Evolutionary conservation across 1,284 basidiomycete species (phyloP).

Genomic region (Cerioporus squamosus): DNA sequence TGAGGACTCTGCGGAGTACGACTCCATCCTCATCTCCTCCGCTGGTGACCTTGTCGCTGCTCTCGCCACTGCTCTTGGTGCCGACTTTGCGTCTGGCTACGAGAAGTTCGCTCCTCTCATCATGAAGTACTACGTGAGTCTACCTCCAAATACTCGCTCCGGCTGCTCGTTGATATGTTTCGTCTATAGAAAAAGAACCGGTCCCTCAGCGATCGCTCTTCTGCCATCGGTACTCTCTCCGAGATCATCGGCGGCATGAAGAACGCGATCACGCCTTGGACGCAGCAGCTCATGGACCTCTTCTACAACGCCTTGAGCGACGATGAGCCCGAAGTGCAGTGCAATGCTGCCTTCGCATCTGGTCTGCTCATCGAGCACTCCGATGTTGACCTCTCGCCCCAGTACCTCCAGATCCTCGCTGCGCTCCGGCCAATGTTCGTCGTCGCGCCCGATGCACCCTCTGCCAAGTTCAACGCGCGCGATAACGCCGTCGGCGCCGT

Average conservation of each 20-base stretch:
- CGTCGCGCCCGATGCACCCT: slow-evolving; percentile 61
- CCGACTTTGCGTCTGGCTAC: slow-evolving; percentile 89
- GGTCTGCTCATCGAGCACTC: slow-evolving; percentile 94
- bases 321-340: slow-evolving; percentile 89
- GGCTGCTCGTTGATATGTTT: background rate
- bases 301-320: slow-evolving; percentile 87
- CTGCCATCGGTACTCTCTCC: slow-evolving; percentile 92
- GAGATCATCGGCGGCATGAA: slow-evolving; percentile 97
- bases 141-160: background rate
- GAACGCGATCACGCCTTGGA: slow-evolving; percentile 83
- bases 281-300: slow-evolving; percentile 82
- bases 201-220: slow-evolving; percentile 90
- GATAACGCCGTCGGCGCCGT: slow-evolving; percentile 98
- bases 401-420: slow-evolving; percentile 82
- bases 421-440: slow-evolving; percentile 87
- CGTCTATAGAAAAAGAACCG: slow-evolving; percentile 77
- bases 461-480: slow-evolving; percentile 80
- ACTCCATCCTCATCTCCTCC: slow-evolving; percentile 93
- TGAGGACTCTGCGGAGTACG: slow-evolving; percentile 94
- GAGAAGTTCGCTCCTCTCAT: slow-evolving; percentile 88
- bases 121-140: slow-evolving; percentile 89
- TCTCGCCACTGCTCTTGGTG: slow-evolving; percentile 84
- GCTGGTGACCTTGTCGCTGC: slow-evolving; percentile 95
- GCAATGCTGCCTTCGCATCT: slow-evolving; percentile 94
- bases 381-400: slow-evolving; percentile 80